Percentiles rank a stretch among this genome's conserved stretches.
Evolutionary conservation across 306 rosid genomes (phyloP).

Genomic region (Fragaria nilgerrensis): DNA sequence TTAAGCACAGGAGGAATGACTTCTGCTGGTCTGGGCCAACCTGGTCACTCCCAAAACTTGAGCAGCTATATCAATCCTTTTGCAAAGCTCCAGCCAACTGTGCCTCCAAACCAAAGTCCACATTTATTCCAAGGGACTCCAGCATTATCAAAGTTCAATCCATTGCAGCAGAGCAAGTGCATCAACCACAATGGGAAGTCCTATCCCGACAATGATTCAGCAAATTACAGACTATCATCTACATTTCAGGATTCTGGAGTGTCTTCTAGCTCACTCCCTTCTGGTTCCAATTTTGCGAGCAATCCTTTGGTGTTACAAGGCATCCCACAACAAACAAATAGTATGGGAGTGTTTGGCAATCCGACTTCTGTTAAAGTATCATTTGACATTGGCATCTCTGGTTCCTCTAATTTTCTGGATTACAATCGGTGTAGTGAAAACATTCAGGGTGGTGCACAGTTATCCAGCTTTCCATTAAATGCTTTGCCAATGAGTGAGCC

Average conservation of each 20-base stretch:
- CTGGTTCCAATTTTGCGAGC: constrained; percentile 36
- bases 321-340: constrained; percentile 35
- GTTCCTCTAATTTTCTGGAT: constrained; percentile 55
- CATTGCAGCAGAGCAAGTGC: constrained; percentile 49
- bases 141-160: constrained; percentile 48
- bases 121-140: constrained; percentile 52
- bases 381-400: constrained; percentile 32
- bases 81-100: constrained; percentile 42
- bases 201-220: constrained; percentile 39
- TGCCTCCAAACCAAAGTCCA: constrained; percentile 47
- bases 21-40: constrained; percentile 44
- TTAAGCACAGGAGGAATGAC: constrained; percentile 45
- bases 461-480: constrained; percentile 48
- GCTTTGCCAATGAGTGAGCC: constrained; percentile 44
- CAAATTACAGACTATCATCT: constrained; percentile 41
- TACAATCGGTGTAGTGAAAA: constrained; percentile 43
- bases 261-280: constrained; percentile 32
- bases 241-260: constrained; percentile 35
- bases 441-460: constrained; percentile 54
- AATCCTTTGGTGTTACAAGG: constrained; percentile 52
- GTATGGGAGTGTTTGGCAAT: constrained; percentile 31
- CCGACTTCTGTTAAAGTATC: constrained; percentile 44
- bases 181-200: constrained; percentile 40
- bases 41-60: constrained; percentile 38
- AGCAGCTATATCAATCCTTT: constrained; percentile 34